These are phyloP conservation scores for Penicillium sp. DNA, from an alignment of 2,329 filamentous ascomycete genomes.

Conservation along the genomic window DNA sequence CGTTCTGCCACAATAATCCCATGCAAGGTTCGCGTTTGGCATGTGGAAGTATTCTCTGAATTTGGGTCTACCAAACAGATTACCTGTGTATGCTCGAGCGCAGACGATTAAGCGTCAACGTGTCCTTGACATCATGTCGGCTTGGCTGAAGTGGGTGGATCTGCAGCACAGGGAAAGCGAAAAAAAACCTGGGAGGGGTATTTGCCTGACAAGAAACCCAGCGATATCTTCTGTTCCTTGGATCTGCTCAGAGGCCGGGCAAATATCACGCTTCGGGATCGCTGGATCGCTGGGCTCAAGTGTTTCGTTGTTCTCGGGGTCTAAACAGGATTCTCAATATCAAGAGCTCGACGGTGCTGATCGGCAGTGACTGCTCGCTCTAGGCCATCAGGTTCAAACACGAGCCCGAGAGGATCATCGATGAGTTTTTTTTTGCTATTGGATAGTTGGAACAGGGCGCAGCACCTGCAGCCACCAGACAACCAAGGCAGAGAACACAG, in stretches of 20 bases:
- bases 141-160: background rate
- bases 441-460: background rate
- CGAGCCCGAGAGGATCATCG: background rate
- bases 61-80: background rate
- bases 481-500: background rate
- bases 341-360: background rate
- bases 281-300: background rate
- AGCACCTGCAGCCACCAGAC: background rate
- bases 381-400: constrained; percentile 1
- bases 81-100: background rate
- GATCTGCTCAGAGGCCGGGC: background rate
- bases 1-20: background rate
- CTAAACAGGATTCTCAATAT: background rate
- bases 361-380: background rate
- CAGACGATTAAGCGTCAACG: background rate
- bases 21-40: background rate
- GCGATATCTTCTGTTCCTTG: background rate
- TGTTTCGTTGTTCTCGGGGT: background rate
- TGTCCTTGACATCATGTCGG: background rate
- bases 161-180: background rate
- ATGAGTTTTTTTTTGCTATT: constrained; percentile 1
- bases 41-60: background rate
- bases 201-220: constrained; percentile 1
- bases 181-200: background rate
- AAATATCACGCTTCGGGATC: background rate